These are phyloP conservation scores for Cymodocea nodosa DNA, from an alignment of 116 monocot species.

Conservation along the genomic window DNA sequence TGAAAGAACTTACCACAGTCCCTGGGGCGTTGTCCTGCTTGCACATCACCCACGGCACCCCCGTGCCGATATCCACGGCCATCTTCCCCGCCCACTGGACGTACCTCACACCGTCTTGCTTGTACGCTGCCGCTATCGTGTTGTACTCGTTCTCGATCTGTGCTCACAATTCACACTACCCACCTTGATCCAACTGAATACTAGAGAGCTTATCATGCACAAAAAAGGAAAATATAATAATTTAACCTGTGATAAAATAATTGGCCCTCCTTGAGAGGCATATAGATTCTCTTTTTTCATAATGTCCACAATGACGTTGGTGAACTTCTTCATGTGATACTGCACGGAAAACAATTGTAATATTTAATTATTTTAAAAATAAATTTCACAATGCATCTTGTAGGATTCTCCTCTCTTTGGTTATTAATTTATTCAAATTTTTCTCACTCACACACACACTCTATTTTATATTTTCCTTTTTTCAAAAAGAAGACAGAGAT, in stretches of 20 bases:
- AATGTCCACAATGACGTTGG: constrained; percentile 35
- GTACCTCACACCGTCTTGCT: constrained; percentile 31
- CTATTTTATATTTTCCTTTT: too few relatives aligned
- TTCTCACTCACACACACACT: too few relatives aligned
- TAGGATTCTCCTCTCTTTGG: background rate
- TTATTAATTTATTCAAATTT: background rate
- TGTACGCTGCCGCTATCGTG: constrained; percentile 33
- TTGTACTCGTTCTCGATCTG: constrained; percentile 96
- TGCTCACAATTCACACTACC: background rate
- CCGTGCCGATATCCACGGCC: constrained; percentile 34
- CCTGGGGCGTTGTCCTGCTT: constrained; percentile 68
- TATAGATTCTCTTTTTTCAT: constrained; percentile 35
- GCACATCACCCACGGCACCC: constrained; percentile 99
- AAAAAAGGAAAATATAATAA: background rate
- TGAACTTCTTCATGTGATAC: constrained; percentile 63
- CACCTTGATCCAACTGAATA: background rate
- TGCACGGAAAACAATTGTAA: constrained; percentile 9
- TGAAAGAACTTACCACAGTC: constrained; percentile 26
- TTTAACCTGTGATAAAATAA: constrained; percentile 23
- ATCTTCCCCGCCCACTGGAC: constrained; percentile 68
- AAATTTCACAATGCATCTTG: too few relatives aligned
- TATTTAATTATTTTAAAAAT: too few relatives aligned
- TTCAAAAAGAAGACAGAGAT: too few relatives aligned
- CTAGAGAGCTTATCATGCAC: background rate
- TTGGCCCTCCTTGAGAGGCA: constrained; percentile 47